These are phyloP conservation scores for Chlorella ohadii DNA, from an alignment of 139 green algal species.

Conservation along the genomic window DNA sequence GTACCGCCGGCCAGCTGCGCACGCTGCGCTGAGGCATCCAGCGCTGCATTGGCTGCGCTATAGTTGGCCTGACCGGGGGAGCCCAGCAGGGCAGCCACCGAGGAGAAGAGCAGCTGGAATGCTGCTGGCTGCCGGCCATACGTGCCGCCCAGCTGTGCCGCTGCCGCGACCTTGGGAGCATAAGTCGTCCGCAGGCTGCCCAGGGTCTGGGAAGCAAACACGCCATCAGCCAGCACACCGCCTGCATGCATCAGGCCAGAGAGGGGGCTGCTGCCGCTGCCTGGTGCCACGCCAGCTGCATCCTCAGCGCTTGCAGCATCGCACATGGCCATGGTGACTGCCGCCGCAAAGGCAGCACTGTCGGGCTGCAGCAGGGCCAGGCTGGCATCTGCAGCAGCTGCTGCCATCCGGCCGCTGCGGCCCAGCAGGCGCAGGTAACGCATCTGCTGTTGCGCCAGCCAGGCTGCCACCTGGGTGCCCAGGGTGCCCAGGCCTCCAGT, in stretches of 20 bases:
- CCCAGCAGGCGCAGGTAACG: constrained; percentile 47
- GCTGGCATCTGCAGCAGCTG: neutral
- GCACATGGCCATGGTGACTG: constrained; percentile 39
- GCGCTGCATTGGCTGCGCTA: constrained; percentile 74
- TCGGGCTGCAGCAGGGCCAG: constrained; percentile 10
- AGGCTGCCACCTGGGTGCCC: constrained; percentile 66
- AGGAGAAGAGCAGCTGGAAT: constrained; percentile 80
- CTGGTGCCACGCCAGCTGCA: neutral
- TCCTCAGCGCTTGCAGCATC: constrained; percentile 38
- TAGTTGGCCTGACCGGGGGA: constrained; percentile 87
- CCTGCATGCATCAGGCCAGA: constrained; percentile 70
- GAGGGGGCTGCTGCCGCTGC: neutral
- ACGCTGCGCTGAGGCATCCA: constrained; percentile 59
- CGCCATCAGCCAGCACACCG: constrained; percentile 80
- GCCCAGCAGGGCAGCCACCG: constrained; percentile 80
- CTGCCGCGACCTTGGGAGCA: constrained; percentile 64
- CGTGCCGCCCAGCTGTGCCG: neutral
- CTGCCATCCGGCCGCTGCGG: constrained; percentile 38
- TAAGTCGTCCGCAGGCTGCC: constrained; percentile 45
- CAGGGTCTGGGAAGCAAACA: constrained; percentile 62
- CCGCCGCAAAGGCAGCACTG: constrained; percentile 13
- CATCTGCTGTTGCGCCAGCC: constrained; percentile 58
- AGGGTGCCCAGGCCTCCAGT: constrained; percentile 58
- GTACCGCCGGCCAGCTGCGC: constrained; percentile 23
- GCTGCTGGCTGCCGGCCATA: constrained; percentile 25